Percentiles rank a stretch among this genome's conserved stretches.
These are phyloP conservation scores for Flaveria ramosissima DNA, from an alignment of 129 eudicot genomes.

Conservation along the genomic window DNA sequence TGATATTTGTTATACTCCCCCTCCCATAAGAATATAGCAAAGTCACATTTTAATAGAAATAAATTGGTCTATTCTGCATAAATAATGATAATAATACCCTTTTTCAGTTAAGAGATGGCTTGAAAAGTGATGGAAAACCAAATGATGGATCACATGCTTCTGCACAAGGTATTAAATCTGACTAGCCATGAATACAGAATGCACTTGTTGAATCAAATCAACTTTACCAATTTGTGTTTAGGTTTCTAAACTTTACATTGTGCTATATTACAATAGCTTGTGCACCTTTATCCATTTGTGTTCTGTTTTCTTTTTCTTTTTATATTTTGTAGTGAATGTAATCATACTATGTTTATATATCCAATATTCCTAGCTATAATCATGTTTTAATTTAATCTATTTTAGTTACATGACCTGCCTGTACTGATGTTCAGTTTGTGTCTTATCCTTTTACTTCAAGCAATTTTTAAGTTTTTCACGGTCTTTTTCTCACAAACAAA, in stretches of 20 bases:
- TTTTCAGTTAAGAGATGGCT: constrained; percentile 63
- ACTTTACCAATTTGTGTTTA: constrained; percentile 16
- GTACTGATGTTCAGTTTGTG: neutral
- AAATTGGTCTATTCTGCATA: neutral
- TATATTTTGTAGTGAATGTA: neutral
- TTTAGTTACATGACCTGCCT: constrained; percentile 6
- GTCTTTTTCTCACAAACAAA: too few species aligned
- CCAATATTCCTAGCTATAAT: neutral
- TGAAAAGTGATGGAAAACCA: constrained; percentile 38
- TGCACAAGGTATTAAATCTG: constrained; percentile 49
- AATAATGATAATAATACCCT: constrained; percentile 7
- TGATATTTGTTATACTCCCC: neutral
- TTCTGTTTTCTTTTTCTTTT: neutral
- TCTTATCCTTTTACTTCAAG: neutral
- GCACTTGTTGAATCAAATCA: constrained; percentile 1
- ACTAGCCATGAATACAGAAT: constrained; percentile 36
- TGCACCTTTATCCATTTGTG: constrained; percentile 17
- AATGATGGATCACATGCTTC: constrained; percentile 43
- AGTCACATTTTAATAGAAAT: neutral
- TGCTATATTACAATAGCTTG: constrained; percentile 23
- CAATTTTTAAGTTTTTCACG: too few species aligned
- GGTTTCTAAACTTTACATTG: constrained; percentile 22
- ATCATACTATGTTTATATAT: constrained; percentile 13
- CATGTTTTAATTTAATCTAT: neutral
- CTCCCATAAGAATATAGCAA: neutral